These are phyloP conservation scores for Solanum rostratum DNA, from an alignment of 257 asterid species.

Conservation along the genomic window DNA sequence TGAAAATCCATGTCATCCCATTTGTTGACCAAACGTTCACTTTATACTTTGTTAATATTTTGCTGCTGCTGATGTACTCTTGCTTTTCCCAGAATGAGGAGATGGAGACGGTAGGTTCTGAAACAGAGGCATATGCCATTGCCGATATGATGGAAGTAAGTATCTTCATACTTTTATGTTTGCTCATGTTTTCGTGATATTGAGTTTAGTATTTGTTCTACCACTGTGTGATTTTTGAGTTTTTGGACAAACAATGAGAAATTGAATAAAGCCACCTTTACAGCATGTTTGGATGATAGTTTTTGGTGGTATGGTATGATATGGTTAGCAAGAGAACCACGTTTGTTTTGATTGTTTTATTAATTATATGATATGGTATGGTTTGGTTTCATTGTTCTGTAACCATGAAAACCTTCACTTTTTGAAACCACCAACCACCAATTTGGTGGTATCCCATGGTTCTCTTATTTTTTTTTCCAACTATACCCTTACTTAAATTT, in stretches of 20 bases:
- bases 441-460: no score
- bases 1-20: not conserved
- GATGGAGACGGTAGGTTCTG: slow-evolving; percentile 82
- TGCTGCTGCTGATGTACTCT: not conserved
- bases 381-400: no score
- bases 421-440: no score
- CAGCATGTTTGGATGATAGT: no score
- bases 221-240: not conserved
- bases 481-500: no score
- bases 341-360: no score
- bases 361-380: no score
- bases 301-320: no score
- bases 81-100: slow-evolving; percentile 45
- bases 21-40: not conserved
- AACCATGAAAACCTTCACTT: no score
- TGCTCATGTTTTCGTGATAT: not conserved
- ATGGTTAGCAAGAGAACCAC: no score
- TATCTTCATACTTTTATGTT: not conserved
- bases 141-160: slow-evolving; percentile 88
- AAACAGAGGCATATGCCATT: slow-evolving; percentile 82
- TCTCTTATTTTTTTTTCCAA: no score
- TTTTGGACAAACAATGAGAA: not conserved
- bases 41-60: not conserved
- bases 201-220: not conserved
- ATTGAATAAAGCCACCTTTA: not conserved